A percentile compares a stretch with the other conserved stretches of the same genome.
Evolutionary conservation across 805 yeast species (phyloP).

Genomic region (Candida coquimbonensis): DNA sequence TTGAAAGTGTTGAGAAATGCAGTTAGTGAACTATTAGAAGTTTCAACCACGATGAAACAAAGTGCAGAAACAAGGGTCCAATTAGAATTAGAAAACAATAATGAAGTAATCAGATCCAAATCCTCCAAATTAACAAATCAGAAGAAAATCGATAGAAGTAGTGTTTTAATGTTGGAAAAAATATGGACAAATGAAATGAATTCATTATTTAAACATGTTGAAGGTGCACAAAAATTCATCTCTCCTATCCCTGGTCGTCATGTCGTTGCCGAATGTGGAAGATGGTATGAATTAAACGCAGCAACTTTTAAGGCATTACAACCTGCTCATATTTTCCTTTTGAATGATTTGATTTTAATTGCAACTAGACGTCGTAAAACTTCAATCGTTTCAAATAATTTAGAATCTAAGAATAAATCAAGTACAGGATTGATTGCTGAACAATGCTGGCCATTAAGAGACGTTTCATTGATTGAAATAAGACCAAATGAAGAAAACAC

Average conservation of each 20-base stretch:
- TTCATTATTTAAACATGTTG: constrained; percentile 71
- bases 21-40: constrained; percentile 52
- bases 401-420: constrained; percentile 10
- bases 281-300: constrained; percentile 82
- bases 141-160: constrained; percentile 48
- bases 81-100: constrained; percentile 31
- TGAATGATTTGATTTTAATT: constrained; percentile 70
- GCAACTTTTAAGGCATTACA: constrained; percentile 79
- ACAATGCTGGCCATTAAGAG: constrained; percentile 72
- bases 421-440: constrained; percentile 46
- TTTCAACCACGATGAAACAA: constrained; percentile 51
- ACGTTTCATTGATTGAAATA: constrained; percentile 32
- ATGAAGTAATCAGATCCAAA: constrained; percentile 8
- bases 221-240: constrained; percentile 80
- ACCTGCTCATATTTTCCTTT: constrained; percentile 65
- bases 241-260: constrained; percentile 77
- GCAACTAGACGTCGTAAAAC: constrained; percentile 52
- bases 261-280: constrained; percentile 66
- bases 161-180: constrained; percentile 65
- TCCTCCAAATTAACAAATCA: background rate
- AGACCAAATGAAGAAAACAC: constrained; percentile 11
- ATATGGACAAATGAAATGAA: constrained; percentile 75
- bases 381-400: constrained; percentile 17
- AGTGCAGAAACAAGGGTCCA: constrained; percentile 54
- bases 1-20: constrained; percentile 53